Conservation (phyloP, 2,329 filamentous ascomycete genomes). For the Coniochaeta sp. region DNA sequence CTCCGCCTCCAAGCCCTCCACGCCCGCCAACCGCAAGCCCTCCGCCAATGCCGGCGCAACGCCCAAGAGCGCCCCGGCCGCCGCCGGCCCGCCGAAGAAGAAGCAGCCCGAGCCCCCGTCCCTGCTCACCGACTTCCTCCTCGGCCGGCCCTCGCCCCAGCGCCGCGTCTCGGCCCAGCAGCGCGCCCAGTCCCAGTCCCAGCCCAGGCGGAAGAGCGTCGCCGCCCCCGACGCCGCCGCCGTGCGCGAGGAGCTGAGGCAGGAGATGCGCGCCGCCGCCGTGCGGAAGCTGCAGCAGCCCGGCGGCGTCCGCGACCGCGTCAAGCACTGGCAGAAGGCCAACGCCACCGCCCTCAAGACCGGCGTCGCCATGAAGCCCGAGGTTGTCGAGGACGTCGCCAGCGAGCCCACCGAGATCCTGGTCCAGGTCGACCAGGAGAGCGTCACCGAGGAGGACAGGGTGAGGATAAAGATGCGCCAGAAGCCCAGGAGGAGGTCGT, state of each 20-base stretch:
- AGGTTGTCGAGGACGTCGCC: slow-evolving; percentile 41
- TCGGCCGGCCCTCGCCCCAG: slow-evolving; percentile 49
- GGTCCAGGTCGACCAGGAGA: slow-evolving; percentile 46
- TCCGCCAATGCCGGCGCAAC: slow-evolving; percentile 19
- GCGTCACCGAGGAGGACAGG: slow-evolving; percentile 54
- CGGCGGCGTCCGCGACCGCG: slow-evolving; percentile 66
- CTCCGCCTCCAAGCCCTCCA: slow-evolving; percentile 13
- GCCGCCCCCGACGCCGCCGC: slow-evolving; percentile 34
- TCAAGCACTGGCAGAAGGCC: slow-evolving; percentile 77
- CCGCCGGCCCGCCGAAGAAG: slow-evolving; percentile 18
- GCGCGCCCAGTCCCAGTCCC: slow-evolving; percentile 24
- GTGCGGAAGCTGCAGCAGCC: slow-evolving; percentile 54
- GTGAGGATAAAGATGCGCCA: slow-evolving; percentile 48
- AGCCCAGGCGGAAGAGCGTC: slow-evolving; percentile 47
- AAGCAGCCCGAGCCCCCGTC: slow-evolving; percentile 38
- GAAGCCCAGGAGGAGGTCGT: slow-evolving; percentile 27
- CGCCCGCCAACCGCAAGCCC: slow-evolving; percentile 16
- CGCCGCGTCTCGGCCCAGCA: slow-evolving; percentile 45
- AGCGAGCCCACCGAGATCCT: slow-evolving; percentile 56
- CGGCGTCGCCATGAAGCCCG: slow-evolving; percentile 38
- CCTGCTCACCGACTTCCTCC: slow-evolving; percentile 49
- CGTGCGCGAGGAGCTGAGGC: slow-evolving; percentile 46
- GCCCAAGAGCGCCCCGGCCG: slow-evolving; percentile 36
- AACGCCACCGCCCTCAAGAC: slow-evolving; percentile 56
- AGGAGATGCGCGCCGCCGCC: slow-evolving; percentile 51